Evolutionary conservation across 1,284 basidiomycete genomes (phyloP).

Genomic region (Hypsizygus ulmarius): DNA sequence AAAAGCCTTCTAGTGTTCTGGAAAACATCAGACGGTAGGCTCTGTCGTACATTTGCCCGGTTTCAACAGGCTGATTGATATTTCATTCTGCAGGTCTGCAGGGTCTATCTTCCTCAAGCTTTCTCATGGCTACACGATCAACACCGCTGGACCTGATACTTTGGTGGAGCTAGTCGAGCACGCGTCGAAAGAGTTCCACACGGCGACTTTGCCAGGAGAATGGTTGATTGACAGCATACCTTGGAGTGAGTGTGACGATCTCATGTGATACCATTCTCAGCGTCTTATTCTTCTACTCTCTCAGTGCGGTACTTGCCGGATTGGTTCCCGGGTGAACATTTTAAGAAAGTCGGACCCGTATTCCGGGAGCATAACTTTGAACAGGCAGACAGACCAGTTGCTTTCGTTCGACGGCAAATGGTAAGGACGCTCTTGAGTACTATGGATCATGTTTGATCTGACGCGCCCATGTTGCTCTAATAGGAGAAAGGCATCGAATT

Average conservation of each 20-base stretch:
- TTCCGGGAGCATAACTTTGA: constrained; percentile 16
- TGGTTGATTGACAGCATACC: constrained; percentile 19
- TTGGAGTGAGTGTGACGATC: constrained; percentile 9
- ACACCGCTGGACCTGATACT: constrained; percentile 14
- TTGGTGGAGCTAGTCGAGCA: constrained; percentile 18
- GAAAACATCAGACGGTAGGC: constrained; percentile 11
- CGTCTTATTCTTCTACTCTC: not conserved
- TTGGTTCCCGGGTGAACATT: constrained; percentile 18
- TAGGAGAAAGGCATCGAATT: constrained; percentile 14
- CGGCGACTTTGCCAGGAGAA: constrained; percentile 17
- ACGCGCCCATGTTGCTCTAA: not conserved
- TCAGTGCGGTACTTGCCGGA: constrained; percentile 17
- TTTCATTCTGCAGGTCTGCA: constrained; percentile 4
- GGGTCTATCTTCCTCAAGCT: constrained; percentile 17
- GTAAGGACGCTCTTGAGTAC: constrained; percentile 4
- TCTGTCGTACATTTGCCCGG: not conserved
- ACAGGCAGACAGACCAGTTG: constrained; percentile 15
- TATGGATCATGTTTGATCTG: not conserved
- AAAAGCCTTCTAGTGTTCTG: constrained; percentile 5
- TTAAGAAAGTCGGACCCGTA: constrained; percentile 17
- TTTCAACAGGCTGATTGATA: not conserved
- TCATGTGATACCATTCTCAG: not conserved
- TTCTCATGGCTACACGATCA: constrained; percentile 18
- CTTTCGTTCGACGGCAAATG: constrained; percentile 19
- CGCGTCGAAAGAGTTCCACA: constrained; percentile 20